phyloP scores from a whole-genome alignment of 257 asterid genomes.

The Paraleonurus japonicus region DNA sequence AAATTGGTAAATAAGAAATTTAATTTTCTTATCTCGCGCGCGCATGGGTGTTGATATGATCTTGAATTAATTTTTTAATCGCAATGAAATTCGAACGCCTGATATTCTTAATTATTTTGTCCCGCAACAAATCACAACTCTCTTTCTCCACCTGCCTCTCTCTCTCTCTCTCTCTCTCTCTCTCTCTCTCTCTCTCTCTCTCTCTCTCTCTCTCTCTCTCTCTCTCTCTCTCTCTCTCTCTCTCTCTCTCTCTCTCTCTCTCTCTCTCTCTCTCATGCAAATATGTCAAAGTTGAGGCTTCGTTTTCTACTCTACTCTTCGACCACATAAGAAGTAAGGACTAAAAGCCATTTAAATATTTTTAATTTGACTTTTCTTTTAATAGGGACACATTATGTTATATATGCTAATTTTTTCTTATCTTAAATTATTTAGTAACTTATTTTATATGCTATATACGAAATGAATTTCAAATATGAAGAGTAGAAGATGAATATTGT shows the following conservation, averaged over 20 bases:
- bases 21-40: constrained; percentile 3
- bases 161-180: background rate
- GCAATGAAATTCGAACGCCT: constrained; percentile 27
- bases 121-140: constrained; percentile 20
- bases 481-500: too few species aligned
- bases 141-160: constrained; percentile 11
- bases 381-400: background rate
- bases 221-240: background rate
- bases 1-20: too few species aligned
- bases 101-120: constrained; percentile 26
- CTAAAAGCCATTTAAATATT: background rate
- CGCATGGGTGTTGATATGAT: constrained; percentile 28
- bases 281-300: constrained; percentile 15
- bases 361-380: background rate
- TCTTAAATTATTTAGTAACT: too few species aligned
- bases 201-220: background rate
- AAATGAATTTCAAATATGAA: too few species aligned
- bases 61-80: background rate
- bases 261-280: background rate
- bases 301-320: constrained; percentile 5
- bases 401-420: background rate
- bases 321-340: constrained; percentile 10
- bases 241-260: constrained; percentile 9
- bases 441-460: too few species aligned
- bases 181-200: background rate